phyloP scores from a whole-genome alignment of 2,329 filamentous ascomycete genomes.

The Dactylellina sp. region DNA sequence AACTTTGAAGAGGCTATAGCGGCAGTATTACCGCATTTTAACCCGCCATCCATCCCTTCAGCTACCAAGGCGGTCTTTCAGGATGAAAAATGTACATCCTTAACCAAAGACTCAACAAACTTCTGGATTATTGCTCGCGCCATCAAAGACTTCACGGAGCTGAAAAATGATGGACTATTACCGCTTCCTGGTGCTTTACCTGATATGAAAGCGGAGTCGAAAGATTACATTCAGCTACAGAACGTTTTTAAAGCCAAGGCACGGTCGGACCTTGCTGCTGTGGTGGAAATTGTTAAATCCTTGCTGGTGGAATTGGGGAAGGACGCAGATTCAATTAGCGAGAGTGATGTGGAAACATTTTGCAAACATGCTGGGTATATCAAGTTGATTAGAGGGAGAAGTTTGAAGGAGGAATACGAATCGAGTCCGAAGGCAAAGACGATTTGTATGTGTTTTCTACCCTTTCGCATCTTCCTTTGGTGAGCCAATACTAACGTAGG shows the following conservation, averaged over 20 bases:
- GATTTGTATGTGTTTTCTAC: conserved; percentile 67
- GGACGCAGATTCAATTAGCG: conserved; percentile 70
- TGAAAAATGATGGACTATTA: conserved; percentile 74
- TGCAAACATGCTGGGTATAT: conserved; percentile 96
- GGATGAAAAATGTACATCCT: conserved; percentile 71
- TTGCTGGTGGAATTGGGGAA: conserved; percentile 69
- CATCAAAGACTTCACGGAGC: conserved; percentile 74
- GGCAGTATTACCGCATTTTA: conserved; percentile 88
- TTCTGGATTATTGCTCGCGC: conserved; percentile 94
- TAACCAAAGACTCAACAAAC: conserved; percentile 68
- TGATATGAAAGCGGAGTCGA: conserved; percentile 96
- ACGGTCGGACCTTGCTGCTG: conserved; percentile 75
- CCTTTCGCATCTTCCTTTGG: conserved; percentile 5
- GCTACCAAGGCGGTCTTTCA: conserved; percentile 82
- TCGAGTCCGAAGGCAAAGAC: conserved; percentile 63
- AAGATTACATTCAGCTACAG: conserved; percentile 88
- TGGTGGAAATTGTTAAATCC: conserved; percentile 68
- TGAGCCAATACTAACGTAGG: not conserved
- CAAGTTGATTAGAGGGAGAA: conserved; percentile 79
- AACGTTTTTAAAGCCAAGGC: conserved; percentile 87
- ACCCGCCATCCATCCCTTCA: conserved; percentile 74
- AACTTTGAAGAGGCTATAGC: conserved; percentile 94
- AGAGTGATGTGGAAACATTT: conserved; percentile 84
- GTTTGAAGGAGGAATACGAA: conserved; percentile 67
- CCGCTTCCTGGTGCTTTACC: conserved; percentile 88